These are phyloP conservation scores for Podospora pseudocomata DNA, from an alignment of 495 filamentous ascomycete genomes.

Conservation along the genomic window DNA sequence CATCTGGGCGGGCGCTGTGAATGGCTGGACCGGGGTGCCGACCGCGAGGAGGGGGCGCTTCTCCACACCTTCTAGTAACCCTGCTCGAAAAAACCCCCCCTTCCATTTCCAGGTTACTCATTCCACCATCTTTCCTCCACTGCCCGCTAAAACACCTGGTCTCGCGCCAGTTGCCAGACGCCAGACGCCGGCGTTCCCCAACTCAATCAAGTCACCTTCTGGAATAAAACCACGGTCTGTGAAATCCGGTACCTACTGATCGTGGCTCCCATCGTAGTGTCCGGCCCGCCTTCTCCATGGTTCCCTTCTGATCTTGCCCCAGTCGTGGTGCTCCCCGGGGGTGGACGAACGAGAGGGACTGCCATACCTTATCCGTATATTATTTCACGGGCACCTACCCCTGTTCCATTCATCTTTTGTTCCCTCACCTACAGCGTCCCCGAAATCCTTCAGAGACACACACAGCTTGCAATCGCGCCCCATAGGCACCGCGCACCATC, in stretches of 20 bases:
- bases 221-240: too few relatives aligned
- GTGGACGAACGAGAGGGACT: too few relatives aligned
- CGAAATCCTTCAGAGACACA: background rate
- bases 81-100: conserved; percentile 13
- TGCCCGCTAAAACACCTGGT: background rate
- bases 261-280: too few relatives aligned
- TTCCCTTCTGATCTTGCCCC: too few relatives aligned
- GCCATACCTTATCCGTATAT: background rate
- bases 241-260: too few relatives aligned
- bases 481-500: background rate
- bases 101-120: conserved; percentile 14
- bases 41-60: conserved; percentile 12
- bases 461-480: background rate
- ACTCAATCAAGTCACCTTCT: too few relatives aligned
- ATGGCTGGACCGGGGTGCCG: conserved; percentile 15
- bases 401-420: too few relatives aligned
- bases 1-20: conserved; percentile 10
- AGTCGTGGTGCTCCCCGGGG: too few relatives aligned
- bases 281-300: too few relatives aligned
- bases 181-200: background rate
- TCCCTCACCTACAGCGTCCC: background rate
- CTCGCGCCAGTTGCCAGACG: background rate
- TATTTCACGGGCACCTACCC: too few relatives aligned
- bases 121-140: background rate
- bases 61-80: conserved; percentile 22